Percentiles rank a stretch among this genome's conserved stretches.
Conservation (phyloP, 1,139 yeast species). For the Barnettozyma hawaiiensis region DNA sequence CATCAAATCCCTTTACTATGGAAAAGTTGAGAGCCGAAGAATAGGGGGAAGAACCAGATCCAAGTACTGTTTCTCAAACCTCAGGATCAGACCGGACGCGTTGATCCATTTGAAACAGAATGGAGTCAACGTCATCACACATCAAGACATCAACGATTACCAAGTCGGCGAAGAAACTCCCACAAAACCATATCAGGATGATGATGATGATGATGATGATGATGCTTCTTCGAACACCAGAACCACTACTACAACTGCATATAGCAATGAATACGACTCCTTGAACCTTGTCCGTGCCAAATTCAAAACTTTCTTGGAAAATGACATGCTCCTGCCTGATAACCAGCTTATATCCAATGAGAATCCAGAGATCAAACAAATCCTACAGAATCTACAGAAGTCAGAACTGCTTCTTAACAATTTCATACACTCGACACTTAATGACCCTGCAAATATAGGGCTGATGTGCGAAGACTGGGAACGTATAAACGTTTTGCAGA, state of each 20-base stretch:
- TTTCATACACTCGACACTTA: constrained; percentile 1
- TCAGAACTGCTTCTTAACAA: constrained; percentile 5
- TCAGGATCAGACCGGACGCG: constrained; percentile 7
- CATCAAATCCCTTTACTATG: constrained; percentile 11
- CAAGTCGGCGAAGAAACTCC: constrained; percentile 1
- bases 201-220: too few relatives aligned
- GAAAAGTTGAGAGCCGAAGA: constrained; percentile 11
- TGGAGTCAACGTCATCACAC: constrained; percentile 5
- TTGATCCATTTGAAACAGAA: neutral
- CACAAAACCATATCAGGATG: neutral
- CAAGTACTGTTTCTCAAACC: constrained; percentile 28
- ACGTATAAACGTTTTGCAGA: constrained; percentile 2
- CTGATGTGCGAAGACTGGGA: constrained; percentile 7
- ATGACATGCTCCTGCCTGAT: constrained; percentile 1
- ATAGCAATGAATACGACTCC: neutral
- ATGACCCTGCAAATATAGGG: neutral
- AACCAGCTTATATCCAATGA: neutral
- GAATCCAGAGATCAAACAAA: neutral
- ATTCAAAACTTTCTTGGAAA: constrained; percentile 4
- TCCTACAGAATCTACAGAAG: constrained; percentile 1
- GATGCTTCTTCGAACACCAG: too few relatives aligned
- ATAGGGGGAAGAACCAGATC: constrained; percentile 16
- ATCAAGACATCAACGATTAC: constrained; percentile 4
- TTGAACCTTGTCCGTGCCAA: constrained; percentile 1
- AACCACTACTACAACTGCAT: too few relatives aligned